These are phyloP conservation scores for Saksenaea oblongispora DNA, from an alignment of 371 early-diverging fungal species.

Conservation along the genomic window DNA sequence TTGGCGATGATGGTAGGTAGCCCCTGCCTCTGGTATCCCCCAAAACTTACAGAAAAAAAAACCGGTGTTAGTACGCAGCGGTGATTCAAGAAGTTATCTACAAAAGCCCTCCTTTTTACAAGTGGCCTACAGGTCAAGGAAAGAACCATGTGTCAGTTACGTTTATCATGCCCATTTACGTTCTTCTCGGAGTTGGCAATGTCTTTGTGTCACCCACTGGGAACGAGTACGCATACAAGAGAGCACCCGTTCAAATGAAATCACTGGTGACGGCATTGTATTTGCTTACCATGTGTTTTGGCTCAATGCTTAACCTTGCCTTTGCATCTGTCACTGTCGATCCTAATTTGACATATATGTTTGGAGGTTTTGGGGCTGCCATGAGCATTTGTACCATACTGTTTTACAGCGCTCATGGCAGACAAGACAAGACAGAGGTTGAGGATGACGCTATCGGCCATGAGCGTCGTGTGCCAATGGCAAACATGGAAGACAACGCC, in stretches of 20 bases:
- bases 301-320: constrained; percentile 55
- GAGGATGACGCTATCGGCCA: constrained; percentile 21
- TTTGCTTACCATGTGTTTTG: constrained; percentile 61
- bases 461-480: neutral
- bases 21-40: no score
- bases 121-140: neutral
- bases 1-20: constrained; percentile 9
- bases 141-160: neutral
- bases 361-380: constrained; percentile 32
- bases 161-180: neutral
- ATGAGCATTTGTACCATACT: constrained; percentile 12
- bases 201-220: constrained; percentile 65
- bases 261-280: constrained; percentile 62
- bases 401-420: constrained; percentile 14
- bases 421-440: constrained; percentile 16
- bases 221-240: constrained; percentile 67
- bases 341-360: constrained; percentile 56
- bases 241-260: constrained; percentile 63
- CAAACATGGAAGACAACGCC: no score
- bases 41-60: no score
- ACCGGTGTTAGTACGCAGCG: neutral
- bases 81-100: neutral
- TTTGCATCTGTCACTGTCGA: constrained; percentile 57
- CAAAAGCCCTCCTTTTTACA: neutral
- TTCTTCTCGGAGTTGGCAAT: neutral